Evolutionary conservation across 148 eudicot species (phyloP), one percentile per base, ranked within the genome.

Genomic region (Chenopodium quinoa): DNA sequence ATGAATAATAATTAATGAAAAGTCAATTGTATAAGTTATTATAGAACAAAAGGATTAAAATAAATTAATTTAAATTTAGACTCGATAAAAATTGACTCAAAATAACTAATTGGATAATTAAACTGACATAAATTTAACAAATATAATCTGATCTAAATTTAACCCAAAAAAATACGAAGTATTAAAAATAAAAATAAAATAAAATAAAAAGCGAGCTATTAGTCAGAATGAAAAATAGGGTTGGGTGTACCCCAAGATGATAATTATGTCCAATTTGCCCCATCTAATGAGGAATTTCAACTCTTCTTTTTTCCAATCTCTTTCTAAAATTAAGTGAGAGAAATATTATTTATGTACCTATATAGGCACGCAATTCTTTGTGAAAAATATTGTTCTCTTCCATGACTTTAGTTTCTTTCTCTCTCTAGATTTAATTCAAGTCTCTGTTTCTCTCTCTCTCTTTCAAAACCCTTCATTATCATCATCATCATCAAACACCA

Each of bases 211-310:
- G 83, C 32, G 48, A 66, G 25, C 37, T 19, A 13, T 25, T 25
- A 37, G 82, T 80, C 82, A 72, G 78, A 75, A 31, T 75, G 58
- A 47, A 9, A 46, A 72, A 44, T 73, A 9, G 47, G 76, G 56
- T 47, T 46, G 76, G 40, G 31, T 27, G 76, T 75, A 75, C 75
- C 83, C 80, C 64, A 82, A 82, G 32, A 74, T 14, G 62, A 82
- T 82, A 67, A 82, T 77, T 82, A 82, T 76, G 80, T 77, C 83
- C 83, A 81, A 31, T 75, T 75, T 82, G 75, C 78, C 78, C 71
- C 69, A 37, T 37, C 40, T 37, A 40, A 69, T 77, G 47, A 76
- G 75, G 75, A 58, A 82, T 70, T 82, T 76, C 84, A 77, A 76
- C 80, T 60, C 78, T 48, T 31, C 73, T 48, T 48, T 14, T 37